Conservation (phyloP, 2,329 filamentous ascomycete genomes). For the Colletotrichum sp. region DNA sequence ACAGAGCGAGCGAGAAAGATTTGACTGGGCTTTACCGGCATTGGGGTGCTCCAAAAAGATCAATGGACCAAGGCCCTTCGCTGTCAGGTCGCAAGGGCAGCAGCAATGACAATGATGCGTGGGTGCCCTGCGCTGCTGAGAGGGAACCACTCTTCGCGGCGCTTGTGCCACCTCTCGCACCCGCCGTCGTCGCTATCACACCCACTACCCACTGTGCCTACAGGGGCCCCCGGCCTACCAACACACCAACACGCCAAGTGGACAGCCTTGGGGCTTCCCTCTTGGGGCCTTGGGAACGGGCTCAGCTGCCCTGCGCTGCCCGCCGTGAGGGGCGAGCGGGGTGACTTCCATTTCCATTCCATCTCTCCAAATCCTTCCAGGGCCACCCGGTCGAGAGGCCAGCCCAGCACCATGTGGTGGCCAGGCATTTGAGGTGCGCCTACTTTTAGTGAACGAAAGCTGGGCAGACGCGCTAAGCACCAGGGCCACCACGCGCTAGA, state of each 20-base stretch:
- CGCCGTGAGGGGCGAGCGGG: neutral
- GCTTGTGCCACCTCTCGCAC: neutral
- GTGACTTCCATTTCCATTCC: neutral
- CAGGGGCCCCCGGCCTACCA: neutral
- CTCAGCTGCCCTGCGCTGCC: neutral
- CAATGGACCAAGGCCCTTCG: conserved; percentile 3
- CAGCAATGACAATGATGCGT: neutral
- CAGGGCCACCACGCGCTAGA: neutral
- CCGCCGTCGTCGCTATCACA: neutral
- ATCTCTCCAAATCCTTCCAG: neutral
- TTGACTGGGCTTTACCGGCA: neutral
- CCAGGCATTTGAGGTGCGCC: neutral
- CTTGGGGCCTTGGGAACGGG: neutral
- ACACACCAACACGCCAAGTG: neutral
- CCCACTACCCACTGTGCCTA: neutral
- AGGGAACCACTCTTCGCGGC: neutral
- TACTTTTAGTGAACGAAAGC: neutral
- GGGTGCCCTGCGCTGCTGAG: neutral
- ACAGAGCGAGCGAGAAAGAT: neutral
- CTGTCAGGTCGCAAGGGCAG: neutral
- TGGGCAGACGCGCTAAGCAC: neutral
- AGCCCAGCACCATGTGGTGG: neutral
- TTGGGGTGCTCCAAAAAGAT: neutral
- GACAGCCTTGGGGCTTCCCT: neutral
- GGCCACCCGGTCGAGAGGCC: neutral